Percentiles rank a stretch among this genome's conserved stretches.
Evolutionary conservation across 1,139 yeast species (phyloP).

Genomic region (Hyphopichia burtonii): DNA sequence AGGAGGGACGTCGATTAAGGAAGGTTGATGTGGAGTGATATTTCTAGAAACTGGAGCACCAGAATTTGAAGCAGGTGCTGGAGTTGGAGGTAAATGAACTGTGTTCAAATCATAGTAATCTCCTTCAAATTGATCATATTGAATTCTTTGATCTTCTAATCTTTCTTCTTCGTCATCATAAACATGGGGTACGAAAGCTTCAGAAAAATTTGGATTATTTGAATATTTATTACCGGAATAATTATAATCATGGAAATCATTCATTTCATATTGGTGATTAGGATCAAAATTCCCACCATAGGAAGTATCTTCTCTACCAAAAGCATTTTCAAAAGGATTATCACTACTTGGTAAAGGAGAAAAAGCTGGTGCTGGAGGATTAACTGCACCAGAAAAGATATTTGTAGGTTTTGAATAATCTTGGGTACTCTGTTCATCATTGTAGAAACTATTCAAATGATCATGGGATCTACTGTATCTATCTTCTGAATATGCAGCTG

Average conservation of each 20-base stretch:
- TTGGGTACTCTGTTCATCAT: conserved; percentile 10
- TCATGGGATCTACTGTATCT: conserved; percentile 20
- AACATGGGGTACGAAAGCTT: conserved; percentile 49
- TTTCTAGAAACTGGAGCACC: background rate
- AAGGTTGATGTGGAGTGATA: conserved; percentile 1
- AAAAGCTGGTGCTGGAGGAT: conserved; percentile 15
- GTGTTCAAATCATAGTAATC: conserved; percentile 45
- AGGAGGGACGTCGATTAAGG: background rate
- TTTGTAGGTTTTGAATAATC: conserved; percentile 14
- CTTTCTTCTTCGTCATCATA: conserved; percentile 45
- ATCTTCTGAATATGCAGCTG: conserved; percentile 18
- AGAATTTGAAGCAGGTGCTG: conserved; percentile 6
- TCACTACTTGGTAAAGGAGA: conserved; percentile 13
- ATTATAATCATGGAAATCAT: conserved; percentile 23
- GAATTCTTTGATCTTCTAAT: conserved; percentile 42
- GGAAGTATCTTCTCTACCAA: conserved; percentile 8
- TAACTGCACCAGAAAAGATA: conserved; percentile 21
- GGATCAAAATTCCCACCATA: conserved; percentile 7
- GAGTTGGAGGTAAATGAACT: conserved; percentile 26
- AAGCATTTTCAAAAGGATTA: conserved; percentile 16
- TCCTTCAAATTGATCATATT: conserved; percentile 42
- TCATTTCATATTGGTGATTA: conserved; percentile 26
- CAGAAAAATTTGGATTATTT: conserved; percentile 16
- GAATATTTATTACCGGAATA: conserved; percentile 10
- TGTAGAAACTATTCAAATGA: conserved; percentile 20